Evolutionary conservation across 163 green algal genomes (phyloP).

Genomic region (Scenedesmus sp.): DNA sequence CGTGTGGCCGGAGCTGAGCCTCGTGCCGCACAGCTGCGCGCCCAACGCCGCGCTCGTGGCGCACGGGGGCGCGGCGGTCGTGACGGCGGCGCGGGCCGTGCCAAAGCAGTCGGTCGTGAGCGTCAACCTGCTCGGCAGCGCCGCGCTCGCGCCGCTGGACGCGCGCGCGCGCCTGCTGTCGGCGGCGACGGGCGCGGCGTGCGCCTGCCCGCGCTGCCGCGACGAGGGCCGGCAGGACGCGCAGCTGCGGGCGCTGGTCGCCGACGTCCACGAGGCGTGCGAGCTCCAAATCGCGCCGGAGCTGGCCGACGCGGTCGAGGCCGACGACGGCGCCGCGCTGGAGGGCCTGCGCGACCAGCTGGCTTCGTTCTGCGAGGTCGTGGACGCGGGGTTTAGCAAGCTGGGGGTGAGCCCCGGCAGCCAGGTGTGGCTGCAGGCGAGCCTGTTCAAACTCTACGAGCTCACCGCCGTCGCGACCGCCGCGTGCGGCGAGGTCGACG

Average conservation of each 20-base stretch:
- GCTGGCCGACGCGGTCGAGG: constrained; percentile 5
- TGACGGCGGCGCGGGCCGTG: neutral
- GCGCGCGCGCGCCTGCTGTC: neutral
- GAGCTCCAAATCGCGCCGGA: constrained; percentile 28
- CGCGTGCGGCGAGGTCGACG: constrained; percentile 38
- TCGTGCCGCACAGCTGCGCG: constrained; percentile 39
- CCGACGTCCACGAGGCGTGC: constrained; percentile 50
- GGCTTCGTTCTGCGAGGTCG: constrained; percentile 43
- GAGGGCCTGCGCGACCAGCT: constrained; percentile 45
- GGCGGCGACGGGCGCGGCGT: neutral
- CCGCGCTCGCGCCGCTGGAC: constrained; percentile 11
- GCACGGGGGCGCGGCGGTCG: neutral
- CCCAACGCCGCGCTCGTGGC: constrained; percentile 25
- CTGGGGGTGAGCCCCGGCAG: constrained; percentile 35
- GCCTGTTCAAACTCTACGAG: constrained; percentile 58
- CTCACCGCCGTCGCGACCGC: constrained; percentile 29
- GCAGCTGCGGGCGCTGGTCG: constrained; percentile 48
- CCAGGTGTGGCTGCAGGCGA: constrained; percentile 55
- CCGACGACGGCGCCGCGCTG: constrained; percentile 21
- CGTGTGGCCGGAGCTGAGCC: constrained; percentile 34
- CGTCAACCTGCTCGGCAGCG: constrained; percentile 19
- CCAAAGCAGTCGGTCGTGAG: constrained; percentile 13
- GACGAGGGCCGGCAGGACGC: constrained; percentile 40
- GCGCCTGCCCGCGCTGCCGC: constrained; percentile 32
- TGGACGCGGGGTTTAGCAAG: constrained; percentile 46